Conservation (phyloP, 2,329 filamentous ascomycete species). For the Raffaelea arxii region DNA sequence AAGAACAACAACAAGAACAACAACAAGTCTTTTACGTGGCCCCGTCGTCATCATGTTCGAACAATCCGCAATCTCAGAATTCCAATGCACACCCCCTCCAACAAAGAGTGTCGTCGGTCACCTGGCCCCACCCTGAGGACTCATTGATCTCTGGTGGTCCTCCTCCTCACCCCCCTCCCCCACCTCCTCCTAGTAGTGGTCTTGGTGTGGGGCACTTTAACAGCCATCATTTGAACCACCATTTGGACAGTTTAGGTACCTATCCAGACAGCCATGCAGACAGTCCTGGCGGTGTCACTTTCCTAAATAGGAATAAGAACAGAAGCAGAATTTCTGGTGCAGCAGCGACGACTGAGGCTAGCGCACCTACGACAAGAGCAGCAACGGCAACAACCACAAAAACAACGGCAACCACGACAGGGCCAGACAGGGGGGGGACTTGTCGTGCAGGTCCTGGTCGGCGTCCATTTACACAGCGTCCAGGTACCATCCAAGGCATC, state of each 20-base stretch:
- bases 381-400: neutral
- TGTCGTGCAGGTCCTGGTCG: neutral
- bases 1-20: neutral
- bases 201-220: too few relatives aligned
- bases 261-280: neutral
- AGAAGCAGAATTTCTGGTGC: neutral
- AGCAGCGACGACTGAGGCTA: neutral
- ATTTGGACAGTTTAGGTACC: too few relatives aligned
- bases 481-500: neutral
- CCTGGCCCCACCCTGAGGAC: constrained; percentile 4
- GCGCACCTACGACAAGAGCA: neutral
- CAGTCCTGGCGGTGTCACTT: neutral
- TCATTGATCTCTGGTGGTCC: too few relatives aligned
- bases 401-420: neutral
- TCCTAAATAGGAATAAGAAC: too few relatives aligned
- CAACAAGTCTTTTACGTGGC: neutral
- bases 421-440: neutral
- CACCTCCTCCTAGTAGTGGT: neutral
- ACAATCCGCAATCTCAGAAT: too few relatives aligned
- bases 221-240: too few relatives aligned
- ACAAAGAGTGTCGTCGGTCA: constrained; percentile 6
- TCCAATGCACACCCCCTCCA: neutral
- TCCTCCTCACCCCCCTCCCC: neutral
- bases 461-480: neutral
- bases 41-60: neutral